These are phyloP conservation scores for Xylaria bambusicola DNA, from an alignment of 495 filamentous ascomycete species.

Conservation along the genomic window DNA sequence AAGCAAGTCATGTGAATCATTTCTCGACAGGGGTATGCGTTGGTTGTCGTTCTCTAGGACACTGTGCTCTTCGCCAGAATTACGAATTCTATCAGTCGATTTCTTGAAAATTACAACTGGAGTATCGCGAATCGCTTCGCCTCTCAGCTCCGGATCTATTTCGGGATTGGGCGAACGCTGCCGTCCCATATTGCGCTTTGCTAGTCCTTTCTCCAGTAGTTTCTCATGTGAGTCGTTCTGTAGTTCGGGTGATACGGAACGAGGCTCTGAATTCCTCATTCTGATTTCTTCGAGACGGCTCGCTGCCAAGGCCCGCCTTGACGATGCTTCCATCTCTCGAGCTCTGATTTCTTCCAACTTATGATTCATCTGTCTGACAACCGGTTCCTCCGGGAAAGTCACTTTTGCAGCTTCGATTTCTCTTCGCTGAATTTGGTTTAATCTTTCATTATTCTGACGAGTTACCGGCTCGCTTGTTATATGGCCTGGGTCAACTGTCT, in stretches of 20 bases:
- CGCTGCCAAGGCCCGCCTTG: conserved; percentile 59
- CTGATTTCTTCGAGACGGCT: conserved; percentile 59
- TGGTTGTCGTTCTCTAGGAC: conserved; percentile 5
- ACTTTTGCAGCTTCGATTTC: conserved; percentile 38
- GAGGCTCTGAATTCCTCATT: conserved; percentile 51
- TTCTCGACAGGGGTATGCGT: conserved; percentile 24
- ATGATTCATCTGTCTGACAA: conserved; percentile 30
- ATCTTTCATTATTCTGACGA: conserved; percentile 38
- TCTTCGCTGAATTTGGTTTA: conserved; percentile 44
- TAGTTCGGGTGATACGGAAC: conserved; percentile 30
- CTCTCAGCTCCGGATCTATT: conserved; percentile 36
- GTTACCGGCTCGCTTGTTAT: conserved; percentile 10
- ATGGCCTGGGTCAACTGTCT: conserved; percentile 9
- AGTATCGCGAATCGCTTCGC: conserved; percentile 40
- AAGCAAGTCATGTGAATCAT: conserved; percentile 68
- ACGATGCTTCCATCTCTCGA: conserved; percentile 61
- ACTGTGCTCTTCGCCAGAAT: not conserved
- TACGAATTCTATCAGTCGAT: conserved; percentile 1
- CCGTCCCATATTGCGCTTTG: conserved; percentile 16
- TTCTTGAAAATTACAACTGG: conserved; percentile 54
- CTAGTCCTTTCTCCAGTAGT: conserved; percentile 13
- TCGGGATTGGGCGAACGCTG: conserved; percentile 30
- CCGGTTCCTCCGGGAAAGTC: conserved; percentile 20
- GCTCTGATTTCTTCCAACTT: conserved; percentile 58
- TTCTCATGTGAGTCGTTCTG: conserved; percentile 13